Conservation (phyloP, 2,329 filamentous ascomycete genomes). For the Cladosporium velox region DNA sequence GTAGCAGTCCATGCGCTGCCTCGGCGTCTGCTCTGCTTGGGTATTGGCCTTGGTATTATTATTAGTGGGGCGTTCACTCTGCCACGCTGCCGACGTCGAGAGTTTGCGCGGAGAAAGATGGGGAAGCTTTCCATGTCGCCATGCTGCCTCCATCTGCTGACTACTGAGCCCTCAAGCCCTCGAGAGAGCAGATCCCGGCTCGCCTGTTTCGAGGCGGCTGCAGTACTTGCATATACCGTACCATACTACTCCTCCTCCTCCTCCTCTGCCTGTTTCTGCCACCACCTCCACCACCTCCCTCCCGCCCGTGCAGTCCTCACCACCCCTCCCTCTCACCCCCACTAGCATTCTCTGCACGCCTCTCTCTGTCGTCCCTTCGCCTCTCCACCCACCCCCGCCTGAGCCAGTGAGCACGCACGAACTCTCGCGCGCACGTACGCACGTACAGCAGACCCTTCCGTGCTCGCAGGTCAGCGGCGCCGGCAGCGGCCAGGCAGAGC, state of each 20-base stretch:
- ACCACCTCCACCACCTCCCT: neutral
- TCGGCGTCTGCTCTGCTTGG: neutral
- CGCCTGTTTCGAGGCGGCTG: neutral
- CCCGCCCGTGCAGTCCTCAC: neutral
- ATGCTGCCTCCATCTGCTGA: neutral
- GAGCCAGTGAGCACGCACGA: neutral
- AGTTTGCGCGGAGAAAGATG: constrained; percentile 11
- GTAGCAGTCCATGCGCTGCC: neutral
- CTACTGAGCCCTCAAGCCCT: neutral
- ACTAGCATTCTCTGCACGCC: neutral
- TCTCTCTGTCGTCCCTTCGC: neutral
- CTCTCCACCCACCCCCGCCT: neutral
- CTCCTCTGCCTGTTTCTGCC: neutral
- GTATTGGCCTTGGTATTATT: neutral
- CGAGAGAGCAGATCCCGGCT: neutral
- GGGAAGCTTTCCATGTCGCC: constrained; percentile 8
- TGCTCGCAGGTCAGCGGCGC: constrained; percentile 1
- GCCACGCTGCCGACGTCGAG: constrained; percentile 1
- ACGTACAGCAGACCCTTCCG: neutral
- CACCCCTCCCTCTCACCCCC: neutral
- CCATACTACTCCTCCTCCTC: neutral
- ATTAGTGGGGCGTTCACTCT: neutral
- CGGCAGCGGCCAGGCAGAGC: neutral
- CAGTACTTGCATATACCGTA: neutral
- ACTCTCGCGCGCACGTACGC: neutral